These are phyloP conservation scores for Psilocybe mexicana DNA, from an alignment of 1,284 basidiomycete species.

Conservation along the genomic window DNA sequence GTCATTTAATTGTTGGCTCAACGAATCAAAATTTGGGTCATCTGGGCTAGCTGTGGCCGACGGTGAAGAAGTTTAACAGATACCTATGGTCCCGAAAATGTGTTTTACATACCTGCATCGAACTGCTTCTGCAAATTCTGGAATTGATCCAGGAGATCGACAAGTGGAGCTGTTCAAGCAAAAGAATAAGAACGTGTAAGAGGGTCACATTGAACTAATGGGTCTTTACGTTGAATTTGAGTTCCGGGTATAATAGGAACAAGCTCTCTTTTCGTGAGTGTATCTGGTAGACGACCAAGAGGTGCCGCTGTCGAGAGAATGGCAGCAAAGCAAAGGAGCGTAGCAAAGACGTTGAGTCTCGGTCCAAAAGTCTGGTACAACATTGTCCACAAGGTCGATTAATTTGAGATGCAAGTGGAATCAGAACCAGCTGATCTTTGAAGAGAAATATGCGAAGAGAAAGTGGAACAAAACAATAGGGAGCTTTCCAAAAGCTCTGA, in stretches of 20 bases:
- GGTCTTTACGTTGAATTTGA: slow-evolving; percentile 13
- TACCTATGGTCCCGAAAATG: background rate
- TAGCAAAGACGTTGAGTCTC: slow-evolving; percentile 2
- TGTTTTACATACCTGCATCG: slow-evolving; percentile 11
- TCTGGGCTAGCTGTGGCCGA: slow-evolving; percentile 10
- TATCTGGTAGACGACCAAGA: background rate
- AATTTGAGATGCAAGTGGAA: background rate
- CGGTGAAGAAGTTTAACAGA: background rate
- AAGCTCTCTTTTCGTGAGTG: slow-evolving; percentile 7
- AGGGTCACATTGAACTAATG: background rate
- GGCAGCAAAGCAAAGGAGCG: slow-evolving; percentile 4
- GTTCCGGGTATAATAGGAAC: slow-evolving; percentile 10
- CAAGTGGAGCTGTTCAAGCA: slow-evolving; percentile 12
- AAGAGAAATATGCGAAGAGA: background rate
- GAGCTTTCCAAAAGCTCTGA: slow-evolving; percentile 3
- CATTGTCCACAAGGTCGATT: slow-evolving; percentile 7
- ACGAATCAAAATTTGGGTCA: slow-evolving; percentile 1
- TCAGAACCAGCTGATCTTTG: slow-evolving; percentile 9
- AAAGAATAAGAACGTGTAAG: background rate
- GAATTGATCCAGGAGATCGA: slow-evolving; percentile 19
- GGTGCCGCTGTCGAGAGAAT: slow-evolving; percentile 6
- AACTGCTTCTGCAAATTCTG: slow-evolving; percentile 17
- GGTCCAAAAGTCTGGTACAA: slow-evolving; percentile 5
- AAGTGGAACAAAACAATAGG: background rate
- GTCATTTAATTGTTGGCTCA: slow-evolving; percentile 4